phyloP scores from a whole-genome alignment of 768 basidiomycete genomes.

The Hirschioporus abietinus region DNA sequence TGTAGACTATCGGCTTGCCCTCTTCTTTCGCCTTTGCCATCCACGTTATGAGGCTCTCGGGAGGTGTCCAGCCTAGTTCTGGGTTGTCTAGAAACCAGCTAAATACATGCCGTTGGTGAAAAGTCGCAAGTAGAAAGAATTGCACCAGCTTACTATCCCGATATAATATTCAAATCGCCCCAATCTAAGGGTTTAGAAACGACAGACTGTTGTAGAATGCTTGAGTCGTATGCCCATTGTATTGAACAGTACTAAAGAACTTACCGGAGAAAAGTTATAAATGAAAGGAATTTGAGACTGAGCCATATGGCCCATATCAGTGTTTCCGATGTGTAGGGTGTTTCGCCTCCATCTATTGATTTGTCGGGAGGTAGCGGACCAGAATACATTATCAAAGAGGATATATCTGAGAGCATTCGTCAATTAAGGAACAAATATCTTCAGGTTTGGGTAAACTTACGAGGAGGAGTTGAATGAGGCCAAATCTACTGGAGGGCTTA shows the following conservation, averaged over 20 bases:
- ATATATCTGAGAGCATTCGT: slow-evolving; percentile 37
- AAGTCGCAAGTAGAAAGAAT: not conserved
- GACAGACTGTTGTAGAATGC: slow-evolving; percentile 34
- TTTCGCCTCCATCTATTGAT: slow-evolving; percentile 62
- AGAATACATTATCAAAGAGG: slow-evolving; percentile 52
- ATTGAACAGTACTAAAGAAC: slow-evolving; percentile 8
- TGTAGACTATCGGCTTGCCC: slow-evolving; percentile 59
- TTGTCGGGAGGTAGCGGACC: slow-evolving; percentile 60
- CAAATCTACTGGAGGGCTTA: slow-evolving; percentile 57
- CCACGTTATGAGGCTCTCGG: slow-evolving; percentile 43
- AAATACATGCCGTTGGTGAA: slow-evolving; percentile 6
- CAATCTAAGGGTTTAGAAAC: slow-evolving; percentile 70
- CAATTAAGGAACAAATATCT: not conserved
- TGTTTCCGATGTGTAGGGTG: slow-evolving; percentile 40
- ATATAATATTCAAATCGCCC: slow-evolving; percentile 51
- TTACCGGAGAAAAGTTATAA: slow-evolving; percentile 61
- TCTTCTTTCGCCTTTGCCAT: slow-evolving; percentile 52
- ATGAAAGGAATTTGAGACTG: slow-evolving; percentile 59
- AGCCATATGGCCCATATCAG: slow-evolving; percentile 55
- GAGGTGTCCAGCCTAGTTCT: slow-evolving; percentile 52
- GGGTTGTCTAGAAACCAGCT: slow-evolving; percentile 67
- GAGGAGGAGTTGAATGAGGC: slow-evolving; percentile 57
- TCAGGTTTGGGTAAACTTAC: slow-evolving; percentile 27
- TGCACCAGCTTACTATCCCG: slow-evolving; percentile 43
- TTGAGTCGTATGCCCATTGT: not conserved